A percentile compares a stretch with the other conserved stretches of the same genome.
Conservation (phyloP, 2,329 filamentous ascomycete species). For the Scedosporium minutisporum region DNA sequence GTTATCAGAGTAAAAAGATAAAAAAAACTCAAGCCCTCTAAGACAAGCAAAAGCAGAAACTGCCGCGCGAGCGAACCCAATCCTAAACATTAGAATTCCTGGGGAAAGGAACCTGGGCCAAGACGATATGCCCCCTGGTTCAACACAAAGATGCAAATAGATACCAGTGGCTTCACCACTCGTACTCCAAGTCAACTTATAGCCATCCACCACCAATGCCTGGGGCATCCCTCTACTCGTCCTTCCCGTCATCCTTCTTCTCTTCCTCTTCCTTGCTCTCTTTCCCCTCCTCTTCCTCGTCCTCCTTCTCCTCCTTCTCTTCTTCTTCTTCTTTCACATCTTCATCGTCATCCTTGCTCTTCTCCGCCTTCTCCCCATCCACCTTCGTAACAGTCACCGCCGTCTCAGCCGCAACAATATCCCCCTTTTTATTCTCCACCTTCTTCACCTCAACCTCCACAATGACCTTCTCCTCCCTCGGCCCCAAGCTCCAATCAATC, state of each 20-base stretch:
- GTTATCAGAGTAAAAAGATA: not conserved
- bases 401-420: not conserved
- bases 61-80: not conserved
- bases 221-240: not conserved
- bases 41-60: not conserved
- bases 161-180: not conserved
- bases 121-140: not conserved
- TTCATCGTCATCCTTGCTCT: slow-evolving; percentile 15
- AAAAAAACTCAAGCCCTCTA: not conserved
- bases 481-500: slow-evolving; percentile 71
- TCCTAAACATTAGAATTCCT: not conserved
- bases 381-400: slow-evolving; percentile 10
- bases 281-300: slow-evolving; percentile 7
- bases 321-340: slow-evolving; percentile 9
- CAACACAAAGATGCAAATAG: not conserved
- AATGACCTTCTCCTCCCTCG: slow-evolving; percentile 17
- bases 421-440: slow-evolving; percentile 1
- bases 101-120: not conserved
- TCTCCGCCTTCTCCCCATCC: slow-evolving; percentile 9
- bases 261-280: slow-evolving; percentile 3
- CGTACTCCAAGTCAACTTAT: not conserved
- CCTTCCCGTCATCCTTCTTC: not conserved
- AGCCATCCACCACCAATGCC: not conserved
- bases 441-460: slow-evolving; percentile 8
- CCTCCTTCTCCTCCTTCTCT: slow-evolving; percentile 7